Conservation (phyloP, 2,329 filamentous ascomycete species). For the Lomentospora prolificans region DNA sequence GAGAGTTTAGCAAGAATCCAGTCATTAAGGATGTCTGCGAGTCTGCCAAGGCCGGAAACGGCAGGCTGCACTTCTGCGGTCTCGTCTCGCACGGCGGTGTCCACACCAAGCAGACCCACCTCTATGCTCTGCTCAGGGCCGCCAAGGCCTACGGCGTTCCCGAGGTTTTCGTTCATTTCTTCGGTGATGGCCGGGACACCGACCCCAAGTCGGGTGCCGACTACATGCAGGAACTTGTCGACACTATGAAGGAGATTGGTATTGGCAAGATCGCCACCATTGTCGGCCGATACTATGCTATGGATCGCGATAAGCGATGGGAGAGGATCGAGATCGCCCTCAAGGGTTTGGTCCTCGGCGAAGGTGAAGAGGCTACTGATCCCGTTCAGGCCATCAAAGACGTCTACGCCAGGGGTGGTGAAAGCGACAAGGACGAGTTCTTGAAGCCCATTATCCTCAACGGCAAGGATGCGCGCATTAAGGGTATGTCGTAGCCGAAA, state of each 20-base stretch:
- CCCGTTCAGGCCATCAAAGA: conserved; percentile 79
- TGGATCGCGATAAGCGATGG: conserved; percentile 99
- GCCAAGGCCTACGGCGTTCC: conserved; percentile 83
- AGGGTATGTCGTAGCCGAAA: conserved; percentile 45
- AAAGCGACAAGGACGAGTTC: conserved; percentile 85
- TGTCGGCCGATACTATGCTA: conserved; percentile 93
- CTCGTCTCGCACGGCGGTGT: conserved; percentile 94
- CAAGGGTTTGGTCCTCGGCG: conserved; percentile 74
- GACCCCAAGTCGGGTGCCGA: conserved; percentile 87
- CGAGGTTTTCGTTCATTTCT: conserved; percentile 97
- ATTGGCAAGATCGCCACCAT: conserved; percentile 83
- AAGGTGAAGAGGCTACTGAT: conserved; percentile 78
- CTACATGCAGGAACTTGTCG: conserved; percentile 80
- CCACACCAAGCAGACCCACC: conserved; percentile 90
- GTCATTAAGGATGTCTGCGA: conserved; percentile 71
- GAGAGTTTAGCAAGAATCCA: conserved; percentile 63
- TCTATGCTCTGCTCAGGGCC: conserved; percentile 77
- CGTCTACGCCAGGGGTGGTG: conserved; percentile 64
- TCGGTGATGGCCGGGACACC: conserved; percentile 94
- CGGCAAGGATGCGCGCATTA: conserved; percentile 73
- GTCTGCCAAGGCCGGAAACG: conserved; percentile 76
- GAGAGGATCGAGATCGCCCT: conserved; percentile 85
- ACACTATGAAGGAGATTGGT: conserved; percentile 73
- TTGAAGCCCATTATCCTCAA: conserved; percentile 94
- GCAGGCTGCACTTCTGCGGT: conserved; percentile 83